Evolutionary conservation across 73 alveolate genomes (phyloP), one percentile per base, ranked within the genome.

Genomic region (Tetrahymena elliotti): DNA sequence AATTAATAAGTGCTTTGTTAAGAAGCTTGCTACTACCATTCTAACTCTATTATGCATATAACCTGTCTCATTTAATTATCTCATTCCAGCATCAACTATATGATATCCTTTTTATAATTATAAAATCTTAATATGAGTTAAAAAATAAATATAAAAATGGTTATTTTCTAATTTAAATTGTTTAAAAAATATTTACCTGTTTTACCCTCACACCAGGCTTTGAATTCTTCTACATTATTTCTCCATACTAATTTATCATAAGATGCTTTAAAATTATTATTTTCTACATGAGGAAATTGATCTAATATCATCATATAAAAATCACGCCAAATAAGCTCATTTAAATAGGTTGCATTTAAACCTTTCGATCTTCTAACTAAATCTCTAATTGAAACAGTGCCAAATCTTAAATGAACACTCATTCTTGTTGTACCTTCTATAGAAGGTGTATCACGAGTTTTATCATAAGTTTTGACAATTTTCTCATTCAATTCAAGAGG

Each of bases 1-100:
- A 37, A 93, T 93, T 33, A 93, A n/a, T 39, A 93, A 39, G 37
- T 93, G 92, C 41, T 93, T 93, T 27, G 84, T 39, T 39, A 93
- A 39, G 36, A 41, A 93, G 41, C 92, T 41, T 37, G 95, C 95
- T 35, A 68, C 83, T 6, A 93, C 84, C 95, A 93, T 93, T 93
- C 95, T 93, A 35, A 93, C 93, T 37, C 95, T 35, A 37, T 93
- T 93, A 93, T 93, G 95, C 95, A 93, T 93, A 68, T 93, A 93
- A 12, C 95, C 95, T 37, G 95, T 35, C 33, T 35, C 4, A 16
- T 39, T 41, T 22, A 93, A 31, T 68, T 93, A 52, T 37, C 95
- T 93, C 95, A 93, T 93, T 6, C 95, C 95, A 22, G 95, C 95
- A 93, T 93, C 95, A 18, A 93, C 95, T 24, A 93, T 0, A n/a